Evolutionary conservation across 192 early-diverging fungal genomes (phyloP), one percentile per base, ranked within the genome.

Genomic region (Ambispora gerdemannii): DNA sequence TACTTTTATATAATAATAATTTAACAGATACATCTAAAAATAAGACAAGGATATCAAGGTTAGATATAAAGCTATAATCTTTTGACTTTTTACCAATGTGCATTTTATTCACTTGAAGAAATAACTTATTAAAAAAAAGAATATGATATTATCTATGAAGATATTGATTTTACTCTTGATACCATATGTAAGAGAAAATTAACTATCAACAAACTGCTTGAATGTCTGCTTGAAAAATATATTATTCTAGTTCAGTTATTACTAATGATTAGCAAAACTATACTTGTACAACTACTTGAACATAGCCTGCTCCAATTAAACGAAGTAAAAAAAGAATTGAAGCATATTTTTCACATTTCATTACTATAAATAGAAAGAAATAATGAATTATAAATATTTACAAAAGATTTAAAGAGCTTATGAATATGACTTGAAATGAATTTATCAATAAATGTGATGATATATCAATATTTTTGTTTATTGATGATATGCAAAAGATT

Each of bases 161-260:
- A 51, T 32, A 0, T 67, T 1, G 20, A 53, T 25, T 32, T 67
- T 53, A 53, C 31, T 53, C 4, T 4, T 67, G 50, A 1, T 34
- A 67, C 17, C 11, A 15, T 35, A 67, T 67, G 30, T 53, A 0
- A 68, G 15, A 68, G 50, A 68, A 22, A 68, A 35, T 10, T 0
- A 38, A 52, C 50, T 68, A 51, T 68, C 15, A 36, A 68, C 33
- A 68, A n/a, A 52, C 50, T 67, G 47, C 65, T 67, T 32, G 49
- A 67, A 51, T 31, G 49, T 52, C 15, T 67, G 65, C 19, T 34
- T 36, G 36, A 55, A 17, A 30, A 53, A 38, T 2, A 3, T 22
- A 55, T 68, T 55, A 68, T 68, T 31, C 66, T 68, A 68, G 19
- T 68, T 53, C n/a, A 7, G 1, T 67, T 32, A 55, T 32, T 32